These are phyloP conservation scores for Purpureocillium lavendulum DNA, from an alignment of 2,329 filamentous ascomycete species.

Conservation along the genomic window DNA sequence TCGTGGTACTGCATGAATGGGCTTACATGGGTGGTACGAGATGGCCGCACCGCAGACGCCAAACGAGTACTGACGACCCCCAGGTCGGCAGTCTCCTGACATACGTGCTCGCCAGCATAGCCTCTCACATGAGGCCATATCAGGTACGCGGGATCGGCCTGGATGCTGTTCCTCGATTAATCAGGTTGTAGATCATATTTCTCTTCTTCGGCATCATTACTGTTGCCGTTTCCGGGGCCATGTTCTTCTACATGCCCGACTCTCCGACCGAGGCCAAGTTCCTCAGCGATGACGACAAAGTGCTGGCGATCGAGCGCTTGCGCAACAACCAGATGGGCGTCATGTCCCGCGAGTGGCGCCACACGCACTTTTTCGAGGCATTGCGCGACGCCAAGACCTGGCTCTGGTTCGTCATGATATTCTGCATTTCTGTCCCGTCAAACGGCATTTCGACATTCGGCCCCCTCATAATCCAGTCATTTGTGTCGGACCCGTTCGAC, in stretches of 20 bases:
- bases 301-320: slow-evolving; percentile 45
- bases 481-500: slow-evolving; percentile 47
- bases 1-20: slow-evolving; percentile 56
- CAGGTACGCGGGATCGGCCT: slow-evolving; percentile 26
- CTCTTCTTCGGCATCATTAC: slow-evolving; percentile 45
- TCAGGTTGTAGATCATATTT: slow-evolving; percentile 40
- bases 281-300: slow-evolving; percentile 40
- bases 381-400: slow-evolving; percentile 51
- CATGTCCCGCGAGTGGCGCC: slow-evolving; percentile 42
- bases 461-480: slow-evolving; percentile 49
- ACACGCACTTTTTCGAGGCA: slow-evolving; percentile 43
- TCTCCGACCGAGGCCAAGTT: slow-evolving; percentile 42
- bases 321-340: slow-evolving; percentile 47
- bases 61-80: slow-evolving; percentile 5
- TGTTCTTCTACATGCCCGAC: slow-evolving; percentile 40
- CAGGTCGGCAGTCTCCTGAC: slow-evolving; percentile 45
- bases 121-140: slow-evolving; percentile 35
- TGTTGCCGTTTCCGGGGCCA: slow-evolving; percentile 33
- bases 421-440: slow-evolving; percentile 47
- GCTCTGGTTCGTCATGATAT: slow-evolving; percentile 47
- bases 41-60: background rate
- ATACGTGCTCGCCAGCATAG: slow-evolving; percentile 50
- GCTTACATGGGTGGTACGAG: slow-evolving; percentile 43
- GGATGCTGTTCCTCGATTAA: background rate
- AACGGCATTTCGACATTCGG: slow-evolving; percentile 52